phyloP scores from a whole-genome alignment of 371 early-diverging fungal species.

The Globomyces sp. region DNA sequence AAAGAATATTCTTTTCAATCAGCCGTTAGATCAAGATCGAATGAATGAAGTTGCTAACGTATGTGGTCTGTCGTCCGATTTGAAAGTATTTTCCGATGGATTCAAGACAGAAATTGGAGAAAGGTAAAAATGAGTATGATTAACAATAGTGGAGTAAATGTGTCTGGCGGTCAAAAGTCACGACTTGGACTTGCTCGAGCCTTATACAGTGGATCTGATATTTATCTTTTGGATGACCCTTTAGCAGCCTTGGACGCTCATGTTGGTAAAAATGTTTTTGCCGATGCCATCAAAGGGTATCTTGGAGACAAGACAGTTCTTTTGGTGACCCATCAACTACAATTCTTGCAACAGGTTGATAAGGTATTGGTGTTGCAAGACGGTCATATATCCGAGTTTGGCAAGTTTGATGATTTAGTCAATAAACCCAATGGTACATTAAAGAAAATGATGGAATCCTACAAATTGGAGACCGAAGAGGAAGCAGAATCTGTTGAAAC shows the following conservation, averaged over 20 bases:
- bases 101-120: slow-evolving; percentile 46
- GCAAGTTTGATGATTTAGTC: slow-evolving; percentile 55
- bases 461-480: slow-evolving; percentile 36
- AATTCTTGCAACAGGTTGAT: slow-evolving; percentile 65
- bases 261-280: slow-evolving; percentile 41
- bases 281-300: slow-evolving; percentile 40
- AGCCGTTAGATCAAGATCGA: slow-evolving; percentile 6
- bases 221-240: slow-evolving; percentile 76
- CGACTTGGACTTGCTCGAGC: slow-evolving; percentile 44
- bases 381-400: slow-evolving; percentile 58
- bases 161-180: slow-evolving; percentile 35
- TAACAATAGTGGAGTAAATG: slow-evolving; percentile 25
- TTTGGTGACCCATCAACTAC: slow-evolving; percentile 52
- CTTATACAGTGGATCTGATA: slow-evolving; percentile 71
- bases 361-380: slow-evolving; percentile 55
- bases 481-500: slow-evolving; percentile 29
- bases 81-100: slow-evolving; percentile 38
- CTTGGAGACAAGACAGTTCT: slow-evolving; percentile 45
- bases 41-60: slow-evolving; percentile 15
- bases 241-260: slow-evolving; percentile 77
- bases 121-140: slow-evolving; percentile 4
- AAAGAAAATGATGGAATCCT: slow-evolving; percentile 48
- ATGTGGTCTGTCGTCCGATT: slow-evolving; percentile 34
- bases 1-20: slow-evolving; percentile 48
- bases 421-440: slow-evolving; percentile 42